Percentiles rank a stretch among this genome's conserved stretches.
phyloP scores from a whole-genome alignment of 352 stramenopile genomes.

The Sclerospora graminicola region DNA sequence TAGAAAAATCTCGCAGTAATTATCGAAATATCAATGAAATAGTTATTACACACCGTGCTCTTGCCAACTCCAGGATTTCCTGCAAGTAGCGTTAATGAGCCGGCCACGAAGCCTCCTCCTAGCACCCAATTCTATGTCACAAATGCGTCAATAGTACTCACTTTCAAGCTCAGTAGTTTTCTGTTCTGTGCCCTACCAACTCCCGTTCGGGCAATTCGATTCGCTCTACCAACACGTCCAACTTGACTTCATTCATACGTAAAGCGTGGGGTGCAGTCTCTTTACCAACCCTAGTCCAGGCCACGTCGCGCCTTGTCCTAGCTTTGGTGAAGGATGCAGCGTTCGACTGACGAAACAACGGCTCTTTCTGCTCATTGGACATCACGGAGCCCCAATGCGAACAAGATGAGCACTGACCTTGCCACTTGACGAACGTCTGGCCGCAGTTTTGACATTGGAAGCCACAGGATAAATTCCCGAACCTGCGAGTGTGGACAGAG shows the following conservation, averaged over 20 bases:
- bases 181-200: constrained; percentile 19
- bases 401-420: constrained; percentile 82
- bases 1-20: neutral
- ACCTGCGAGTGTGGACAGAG: constrained; percentile 3
- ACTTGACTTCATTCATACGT: constrained; percentile 68
- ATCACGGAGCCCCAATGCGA: constrained; percentile 86
- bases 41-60: constrained; percentile 62
- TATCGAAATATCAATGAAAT: neutral
- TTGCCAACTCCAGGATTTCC: constrained; percentile 93
- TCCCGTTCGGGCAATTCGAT: constrained; percentile 65
- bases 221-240: constrained; percentile 39
- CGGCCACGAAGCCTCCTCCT: constrained; percentile 91
- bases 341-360: constrained; percentile 53
- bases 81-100: constrained; percentile 91
- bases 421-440: constrained; percentile 71
- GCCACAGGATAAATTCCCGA: constrained; percentile 13
- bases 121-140: constrained; percentile 86
- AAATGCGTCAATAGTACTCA: constrained; percentile 33
- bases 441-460: constrained; percentile 53
- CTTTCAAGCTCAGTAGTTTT: constrained; percentile 16
- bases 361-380: constrained; percentile 25
- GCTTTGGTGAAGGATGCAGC: constrained; percentile 32
- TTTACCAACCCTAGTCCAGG: constrained; percentile 17
- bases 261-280: constrained; percentile 18
- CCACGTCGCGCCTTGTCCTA: constrained; percentile 27